Evolutionary conservation across 2,329 filamentous ascomycete species (phyloP).

Genomic region (Talaromyces rugulosus): DNA sequence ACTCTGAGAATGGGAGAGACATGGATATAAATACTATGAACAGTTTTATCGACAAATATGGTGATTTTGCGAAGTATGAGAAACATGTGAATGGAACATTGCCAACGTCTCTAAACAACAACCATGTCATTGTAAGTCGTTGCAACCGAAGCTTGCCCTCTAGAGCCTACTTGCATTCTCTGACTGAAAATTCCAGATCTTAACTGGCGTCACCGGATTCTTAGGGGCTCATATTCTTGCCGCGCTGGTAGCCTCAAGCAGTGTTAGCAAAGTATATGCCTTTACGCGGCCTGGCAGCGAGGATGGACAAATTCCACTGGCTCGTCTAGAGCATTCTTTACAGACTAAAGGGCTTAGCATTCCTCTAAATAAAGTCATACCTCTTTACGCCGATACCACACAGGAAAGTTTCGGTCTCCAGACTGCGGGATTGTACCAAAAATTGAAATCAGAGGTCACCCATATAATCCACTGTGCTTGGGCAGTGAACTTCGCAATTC

Average conservation of each 20-base stretch:
- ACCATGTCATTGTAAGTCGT: slow-evolving; percentile 22
- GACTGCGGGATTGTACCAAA: slow-evolving; percentile 25
- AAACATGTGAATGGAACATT: slow-evolving; percentile 16
- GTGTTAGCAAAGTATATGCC: slow-evolving; percentile 34
- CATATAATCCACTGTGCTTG: slow-evolving; percentile 52
- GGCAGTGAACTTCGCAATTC: slow-evolving; percentile 54
- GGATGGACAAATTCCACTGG: slow-evolving; percentile 16
- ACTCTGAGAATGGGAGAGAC: slow-evolving; percentile 14
- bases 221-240: slow-evolving; percentile 40
- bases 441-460: slow-evolving; percentile 39
- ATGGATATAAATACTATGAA: slow-evolving; percentile 32
- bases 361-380: slow-evolving; percentile 30
- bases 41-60: slow-evolving; percentile 45
- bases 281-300: slow-evolving; percentile 26
- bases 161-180: background rate
- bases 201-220: slow-evolving; percentile 44
- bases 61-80: slow-evolving; percentile 32
- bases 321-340: slow-evolving; percentile 21
- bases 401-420: slow-evolving; percentile 40
- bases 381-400: slow-evolving; percentile 38
- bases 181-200: slow-evolving; percentile 18
- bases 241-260: slow-evolving; percentile 33
- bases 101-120: slow-evolving; percentile 17
- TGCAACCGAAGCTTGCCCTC: background rate
- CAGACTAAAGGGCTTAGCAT: slow-evolving; percentile 13